Conservation (phyloP, 805 yeast genomes). For the Cyberlindnera bimundalis region DNA sequence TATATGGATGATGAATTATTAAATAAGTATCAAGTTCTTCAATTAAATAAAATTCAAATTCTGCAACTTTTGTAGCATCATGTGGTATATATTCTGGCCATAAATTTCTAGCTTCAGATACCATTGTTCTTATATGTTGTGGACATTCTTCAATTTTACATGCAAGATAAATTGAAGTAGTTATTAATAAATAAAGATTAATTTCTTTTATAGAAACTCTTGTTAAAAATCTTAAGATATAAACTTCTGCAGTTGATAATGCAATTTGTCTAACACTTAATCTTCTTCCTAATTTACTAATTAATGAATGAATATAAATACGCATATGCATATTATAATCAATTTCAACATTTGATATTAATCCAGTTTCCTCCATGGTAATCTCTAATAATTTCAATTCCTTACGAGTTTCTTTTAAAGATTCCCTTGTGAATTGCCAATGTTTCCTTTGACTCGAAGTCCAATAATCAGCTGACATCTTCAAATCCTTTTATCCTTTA, state of each 20-base stretch:
- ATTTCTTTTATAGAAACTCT: conserved; percentile 74
- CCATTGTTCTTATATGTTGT: conserved; percentile 80
- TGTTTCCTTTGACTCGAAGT: conserved; percentile 71
- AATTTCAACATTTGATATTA: conserved; percentile 37
- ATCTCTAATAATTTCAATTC: conserved; percentile 37
- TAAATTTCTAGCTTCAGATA: conserved; percentile 77
- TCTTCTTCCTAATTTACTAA: conserved; percentile 75
- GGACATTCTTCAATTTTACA: conserved; percentile 96
- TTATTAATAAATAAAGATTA: conserved; percentile 73
- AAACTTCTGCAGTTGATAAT: conserved; percentile 84
- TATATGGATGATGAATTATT: conserved; percentile 74
- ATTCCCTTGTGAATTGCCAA: conserved; percentile 77
- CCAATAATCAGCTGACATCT: conserved; percentile 87
- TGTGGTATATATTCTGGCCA: conserved; percentile 97
- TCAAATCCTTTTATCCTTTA: no score
- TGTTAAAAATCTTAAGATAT: conserved; percentile 71
- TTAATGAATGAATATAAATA: conserved; percentile 73
- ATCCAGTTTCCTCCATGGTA: conserved; percentile 38
- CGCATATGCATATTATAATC: conserved; percentile 54
- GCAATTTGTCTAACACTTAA: conserved; percentile 79
- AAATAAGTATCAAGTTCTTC: conserved; percentile 79
- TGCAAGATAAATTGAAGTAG: conserved; percentile 85
- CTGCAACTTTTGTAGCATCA: conserved; percentile 88
- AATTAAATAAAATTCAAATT: conserved; percentile 88
- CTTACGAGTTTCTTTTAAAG: conserved; percentile 44